Percentiles rank a stretch among this genome's conserved stretches.
Evolutionary conservation across 1,139 yeast genomes (phyloP).

Genomic region (Scheffersomyces stambukii): DNA sequence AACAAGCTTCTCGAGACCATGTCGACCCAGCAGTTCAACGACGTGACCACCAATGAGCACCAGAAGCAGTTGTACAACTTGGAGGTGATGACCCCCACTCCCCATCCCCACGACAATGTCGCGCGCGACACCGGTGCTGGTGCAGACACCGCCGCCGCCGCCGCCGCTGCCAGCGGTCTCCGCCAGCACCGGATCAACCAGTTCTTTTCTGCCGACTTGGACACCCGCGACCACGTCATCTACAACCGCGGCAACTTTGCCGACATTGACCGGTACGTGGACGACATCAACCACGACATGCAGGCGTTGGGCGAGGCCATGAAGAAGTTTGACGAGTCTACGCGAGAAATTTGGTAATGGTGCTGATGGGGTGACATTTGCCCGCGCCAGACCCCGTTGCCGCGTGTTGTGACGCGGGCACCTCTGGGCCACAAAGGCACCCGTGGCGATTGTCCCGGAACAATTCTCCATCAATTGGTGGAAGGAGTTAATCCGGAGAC

Average conservation of each 20-base stretch:
- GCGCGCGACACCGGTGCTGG: conserved; percentile 6
- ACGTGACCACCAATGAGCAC: conserved; percentile 13
- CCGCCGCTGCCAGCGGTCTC: conserved; percentile 3
- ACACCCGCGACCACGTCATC: conserved; percentile 8
- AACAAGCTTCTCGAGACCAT: conserved; percentile 55
- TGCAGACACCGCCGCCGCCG: conserved; percentile 10
- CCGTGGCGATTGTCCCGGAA: background rate
- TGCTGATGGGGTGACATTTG: background rate
- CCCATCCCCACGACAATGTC: conserved; percentile 5
- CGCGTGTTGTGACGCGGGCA: background rate
- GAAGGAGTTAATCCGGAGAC: too few species aligned
- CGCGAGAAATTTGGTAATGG: conserved; percentile 31
- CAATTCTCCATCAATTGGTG: too few species aligned
- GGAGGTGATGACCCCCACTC: conserved; percentile 5
- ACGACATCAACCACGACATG: conserved; percentile 30
- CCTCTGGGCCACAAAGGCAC: background rate
- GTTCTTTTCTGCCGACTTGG: conserved; percentile 16
- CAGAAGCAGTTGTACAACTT: conserved; percentile 23
- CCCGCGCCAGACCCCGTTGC: background rate
- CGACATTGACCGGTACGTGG: conserved; percentile 34
- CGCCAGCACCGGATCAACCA: conserved; percentile 15
- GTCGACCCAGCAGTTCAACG: conserved; percentile 33
- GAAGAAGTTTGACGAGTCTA: conserved; percentile 39
- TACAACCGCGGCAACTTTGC: conserved; percentile 34
- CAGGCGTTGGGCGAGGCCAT: conserved; percentile 35